Conservation (phyloP, 495 filamentous ascomycete genomes). For the Penicillium parvum region DNA sequence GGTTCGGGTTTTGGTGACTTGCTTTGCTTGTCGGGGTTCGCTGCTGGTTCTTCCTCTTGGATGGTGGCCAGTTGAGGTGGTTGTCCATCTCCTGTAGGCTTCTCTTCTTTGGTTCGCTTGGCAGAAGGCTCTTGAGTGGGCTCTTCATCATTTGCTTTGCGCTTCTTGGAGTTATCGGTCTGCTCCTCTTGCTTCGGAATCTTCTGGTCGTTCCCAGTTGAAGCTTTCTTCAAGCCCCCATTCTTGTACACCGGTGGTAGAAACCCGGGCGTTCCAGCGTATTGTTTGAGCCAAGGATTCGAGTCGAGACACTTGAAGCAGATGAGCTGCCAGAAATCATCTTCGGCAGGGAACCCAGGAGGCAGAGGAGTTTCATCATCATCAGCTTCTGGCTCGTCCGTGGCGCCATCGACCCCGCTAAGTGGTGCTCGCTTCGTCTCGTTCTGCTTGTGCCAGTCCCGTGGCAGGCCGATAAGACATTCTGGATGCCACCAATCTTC, state of each 20-base stretch:
- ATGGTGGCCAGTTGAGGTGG: conserved; percentile 21
- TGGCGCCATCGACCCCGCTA: conserved; percentile 22
- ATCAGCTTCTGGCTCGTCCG: conserved; percentile 29
- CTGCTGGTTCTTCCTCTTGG: conserved; percentile 19
- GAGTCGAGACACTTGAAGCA: conserved; percentile 92
- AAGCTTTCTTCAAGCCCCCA: conserved; percentile 25
- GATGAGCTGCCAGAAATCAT: conserved; percentile 82
- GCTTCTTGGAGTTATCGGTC: conserved; percentile 55
- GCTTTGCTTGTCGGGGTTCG: conserved; percentile 8
- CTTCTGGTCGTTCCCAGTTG: not conserved
- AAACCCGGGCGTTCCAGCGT: conserved; percentile 81
- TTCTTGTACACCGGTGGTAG: conserved; percentile 59
- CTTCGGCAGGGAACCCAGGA: conserved; percentile 81
- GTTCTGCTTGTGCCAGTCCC: conserved; percentile 42
- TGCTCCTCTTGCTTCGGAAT: conserved; percentile 16
- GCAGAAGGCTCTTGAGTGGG: conserved; percentile 26
- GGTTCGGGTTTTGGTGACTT: conserved; percentile 7
- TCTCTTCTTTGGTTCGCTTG: conserved; percentile 58
- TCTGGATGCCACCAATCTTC: conserved; percentile 99
- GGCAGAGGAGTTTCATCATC: conserved; percentile 61
- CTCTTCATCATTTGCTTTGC: conserved; percentile 65
- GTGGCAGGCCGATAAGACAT: conserved; percentile 77
- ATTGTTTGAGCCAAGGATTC: conserved; percentile 87
- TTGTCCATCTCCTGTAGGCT: not conserved
- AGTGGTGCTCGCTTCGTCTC: conserved; percentile 42